phyloP scores from a whole-genome alignment of 495 filamentous ascomycete species.

The Talaromyces liani region DNA sequence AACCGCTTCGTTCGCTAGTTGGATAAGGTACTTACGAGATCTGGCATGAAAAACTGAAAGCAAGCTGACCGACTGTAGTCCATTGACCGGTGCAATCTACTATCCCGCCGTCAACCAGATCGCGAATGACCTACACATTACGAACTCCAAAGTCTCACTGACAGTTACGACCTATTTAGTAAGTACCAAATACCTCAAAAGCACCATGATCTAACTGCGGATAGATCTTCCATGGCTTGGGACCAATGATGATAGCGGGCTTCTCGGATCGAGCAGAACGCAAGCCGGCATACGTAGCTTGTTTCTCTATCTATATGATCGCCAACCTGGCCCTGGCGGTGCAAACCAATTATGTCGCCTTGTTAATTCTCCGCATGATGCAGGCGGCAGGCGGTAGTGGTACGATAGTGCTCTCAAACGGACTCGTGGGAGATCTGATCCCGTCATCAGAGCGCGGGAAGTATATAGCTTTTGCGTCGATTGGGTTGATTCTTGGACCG shows the following conservation, averaged over 20 bases:
- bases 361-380: constrained; percentile 40
- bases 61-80: constrained; percentile 12
- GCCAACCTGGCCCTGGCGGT: constrained; percentile 42
- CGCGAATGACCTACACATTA: constrained; percentile 29
- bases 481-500: constrained; percentile 27
- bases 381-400: constrained; percentile 45
- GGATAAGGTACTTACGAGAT: neutral
- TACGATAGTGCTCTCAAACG: constrained; percentile 37
- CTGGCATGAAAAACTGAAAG: neutral
- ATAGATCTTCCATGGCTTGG: constrained; percentile 44
- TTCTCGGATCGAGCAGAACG: constrained; percentile 44
- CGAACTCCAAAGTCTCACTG: constrained; percentile 35
- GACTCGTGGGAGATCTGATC: constrained; percentile 38
- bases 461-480: constrained; percentile 35
- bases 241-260: constrained; percentile 41
- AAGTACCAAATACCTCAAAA: neutral
- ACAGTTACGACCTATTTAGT: constrained; percentile 47
- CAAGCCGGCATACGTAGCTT: constrained; percentile 39
- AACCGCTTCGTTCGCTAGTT: constrained; percentile 12
- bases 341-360: constrained; percentile 33
- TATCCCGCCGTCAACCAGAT: constrained; percentile 53
- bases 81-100: constrained; percentile 65
- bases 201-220: too few relatives aligned
- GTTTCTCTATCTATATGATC: constrained; percentile 37
- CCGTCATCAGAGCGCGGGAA: constrained; percentile 38